These are phyloP conservation scores for Erythrophleum fordii DNA, from an alignment of 306 rosid genomes.

Conservation along the genomic window DNA sequence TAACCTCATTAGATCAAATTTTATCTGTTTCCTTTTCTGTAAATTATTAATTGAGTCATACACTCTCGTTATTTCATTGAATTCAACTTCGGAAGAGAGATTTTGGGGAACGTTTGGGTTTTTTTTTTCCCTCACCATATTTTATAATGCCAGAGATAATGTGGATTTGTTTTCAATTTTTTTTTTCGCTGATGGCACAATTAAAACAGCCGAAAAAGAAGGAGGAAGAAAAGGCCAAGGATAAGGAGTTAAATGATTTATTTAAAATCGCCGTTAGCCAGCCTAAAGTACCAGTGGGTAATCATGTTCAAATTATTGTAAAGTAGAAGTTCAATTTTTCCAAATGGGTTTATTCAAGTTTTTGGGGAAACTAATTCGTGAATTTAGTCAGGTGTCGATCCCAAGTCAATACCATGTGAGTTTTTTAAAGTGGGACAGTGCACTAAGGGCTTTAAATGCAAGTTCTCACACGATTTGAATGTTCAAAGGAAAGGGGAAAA, in stretches of 20 bases:
- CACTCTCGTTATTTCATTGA: neutral
- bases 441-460: conserved; percentile 94
- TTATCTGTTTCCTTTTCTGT: neutral
- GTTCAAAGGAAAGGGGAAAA: conserved; percentile 96
- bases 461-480: conserved; percentile 93
- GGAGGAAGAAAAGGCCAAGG: conserved; percentile 94
- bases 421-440: conserved; percentile 90
- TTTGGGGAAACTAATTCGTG: conserved; percentile 5
- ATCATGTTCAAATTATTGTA: conserved; percentile 29
- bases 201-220: conserved; percentile 78
- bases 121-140: neutral
- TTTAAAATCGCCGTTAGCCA: conserved; percentile 93
- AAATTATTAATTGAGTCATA: neutral
- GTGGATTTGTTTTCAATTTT: neutral
- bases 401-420: conserved; percentile 90
- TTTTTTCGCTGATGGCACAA: neutral
- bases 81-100: neutral
- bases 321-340: neutral
- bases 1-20: too few species aligned
- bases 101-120: too few species aligned
- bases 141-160: neutral
- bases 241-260: conserved; percentile 91
- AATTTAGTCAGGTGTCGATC: conserved; percentile 86
- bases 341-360: neutral
- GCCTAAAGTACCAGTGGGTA: conserved; percentile 94